Conservation (phyloP, 805 yeast species). For the Barnettozyma californica region DNA sequence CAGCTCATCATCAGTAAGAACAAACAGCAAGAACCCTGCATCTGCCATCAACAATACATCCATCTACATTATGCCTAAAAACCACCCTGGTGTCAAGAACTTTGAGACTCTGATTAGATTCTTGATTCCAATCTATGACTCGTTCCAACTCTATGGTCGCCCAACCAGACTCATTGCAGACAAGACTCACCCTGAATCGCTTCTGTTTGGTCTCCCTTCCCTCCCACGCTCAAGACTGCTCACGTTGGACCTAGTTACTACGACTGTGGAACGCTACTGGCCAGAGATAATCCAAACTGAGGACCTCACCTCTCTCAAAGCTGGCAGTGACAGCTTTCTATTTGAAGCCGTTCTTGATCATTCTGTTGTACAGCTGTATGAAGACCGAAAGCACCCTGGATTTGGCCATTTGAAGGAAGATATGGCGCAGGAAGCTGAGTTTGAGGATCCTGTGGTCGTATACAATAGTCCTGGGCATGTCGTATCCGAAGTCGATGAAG, state of each 20-base stretch:
- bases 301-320: neutral
- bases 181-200: slow-evolving; percentile 56
- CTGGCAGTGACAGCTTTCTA: slow-evolving; percentile 1
- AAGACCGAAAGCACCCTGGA: slow-evolving; percentile 6
- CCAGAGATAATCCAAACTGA: slow-evolving; percentile 1
- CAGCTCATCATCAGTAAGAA: slow-evolving; percentile 7
- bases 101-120: slow-evolving; percentile 70
- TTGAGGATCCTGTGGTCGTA: slow-evolving; percentile 6
- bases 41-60: slow-evolving; percentile 11
- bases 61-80: slow-evolving; percentile 59
- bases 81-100: slow-evolving; percentile 67
- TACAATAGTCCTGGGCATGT: slow-evolving; percentile 2
- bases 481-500: neutral
- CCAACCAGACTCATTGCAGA: slow-evolving; percentile 71
- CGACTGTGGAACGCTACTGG: slow-evolving; percentile 19
- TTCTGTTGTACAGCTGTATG: slow-evolving; percentile 5
- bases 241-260: slow-evolving; percentile 9
- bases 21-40: slow-evolving; percentile 6
- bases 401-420: slow-evolving; percentile 13
- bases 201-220: slow-evolving; percentile 71
- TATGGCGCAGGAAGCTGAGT: slow-evolving; percentile 2
- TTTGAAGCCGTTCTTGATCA: slow-evolving; percentile 6
- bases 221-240: slow-evolving; percentile 64
- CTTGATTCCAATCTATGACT: slow-evolving; percentile 63
- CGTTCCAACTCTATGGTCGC: slow-evolving; percentile 69